Evolutionary conservation across 2,329 filamentous ascomycete genomes (phyloP).

Genomic region (Nannizziopsis arthrosporioides): DNA sequence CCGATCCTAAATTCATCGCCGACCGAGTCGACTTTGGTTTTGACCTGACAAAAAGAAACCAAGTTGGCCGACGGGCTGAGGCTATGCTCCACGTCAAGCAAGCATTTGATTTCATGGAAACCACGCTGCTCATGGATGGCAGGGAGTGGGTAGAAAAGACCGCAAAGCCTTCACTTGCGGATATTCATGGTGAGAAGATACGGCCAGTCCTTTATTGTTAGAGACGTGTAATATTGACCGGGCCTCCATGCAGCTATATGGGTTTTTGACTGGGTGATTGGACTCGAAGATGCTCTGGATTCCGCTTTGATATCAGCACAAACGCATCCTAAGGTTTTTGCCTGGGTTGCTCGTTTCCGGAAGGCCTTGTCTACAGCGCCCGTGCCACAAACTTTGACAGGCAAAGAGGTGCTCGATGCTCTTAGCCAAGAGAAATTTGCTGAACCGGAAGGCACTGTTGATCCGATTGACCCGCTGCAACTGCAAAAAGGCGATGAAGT

Average conservation of each 20-base stretch:
- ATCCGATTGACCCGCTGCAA: constrained; percentile 42
- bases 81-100: constrained; percentile 45
- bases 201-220: not conserved
- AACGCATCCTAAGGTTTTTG: constrained; percentile 49
- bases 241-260: constrained; percentile 40
- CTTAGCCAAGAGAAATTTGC: constrained; percentile 38
- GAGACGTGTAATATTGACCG: not conserved
- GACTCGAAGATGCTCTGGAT: constrained; percentile 46
- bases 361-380: constrained; percentile 33
- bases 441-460: constrained; percentile 37
- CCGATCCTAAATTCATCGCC: constrained; percentile 47
- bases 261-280: constrained; percentile 54
- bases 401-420: constrained; percentile 32
- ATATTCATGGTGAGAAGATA: constrained; percentile 47
- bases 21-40: constrained; percentile 42
- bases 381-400: constrained; percentile 38
- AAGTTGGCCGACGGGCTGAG: constrained; percentile 41
- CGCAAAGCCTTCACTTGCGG: constrained; percentile 45
- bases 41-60: constrained; percentile 33
- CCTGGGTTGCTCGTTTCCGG: constrained; percentile 54
- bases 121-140: constrained; percentile 52
- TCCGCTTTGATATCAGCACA: constrained; percentile 40
- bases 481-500: constrained; percentile 46
- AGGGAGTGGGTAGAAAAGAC: constrained; percentile 51
- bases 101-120: constrained; percentile 50